phyloP scores from a whole-genome alignment of 2,329 filamentous ascomycete species.

The Botrytis byssoidea region DNA sequence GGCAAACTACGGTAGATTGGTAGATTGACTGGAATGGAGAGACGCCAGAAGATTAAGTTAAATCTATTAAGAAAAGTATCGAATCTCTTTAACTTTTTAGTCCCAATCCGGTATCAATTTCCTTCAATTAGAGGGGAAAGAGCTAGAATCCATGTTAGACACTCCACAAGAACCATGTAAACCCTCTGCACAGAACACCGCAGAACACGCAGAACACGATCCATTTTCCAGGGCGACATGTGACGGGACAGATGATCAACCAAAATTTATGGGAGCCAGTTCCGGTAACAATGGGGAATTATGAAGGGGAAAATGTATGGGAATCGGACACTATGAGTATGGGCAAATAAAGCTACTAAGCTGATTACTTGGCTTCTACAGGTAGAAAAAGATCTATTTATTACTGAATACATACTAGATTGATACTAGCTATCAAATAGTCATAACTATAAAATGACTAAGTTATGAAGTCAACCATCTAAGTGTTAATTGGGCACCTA shows the following conservation, averaged over 20 bases:
- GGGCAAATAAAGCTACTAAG: no score
- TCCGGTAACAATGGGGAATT: background rate
- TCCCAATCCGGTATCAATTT: background rate
- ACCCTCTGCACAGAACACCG: background rate
- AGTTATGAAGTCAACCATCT: background rate
- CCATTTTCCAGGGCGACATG: constrained; percentile 10
- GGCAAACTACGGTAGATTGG: background rate
- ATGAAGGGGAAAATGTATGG: background rate
- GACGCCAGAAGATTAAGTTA: background rate
- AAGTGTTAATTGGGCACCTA: background rate
- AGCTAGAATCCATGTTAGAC: background rate
- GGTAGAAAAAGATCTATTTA: background rate
- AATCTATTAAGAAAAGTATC: background rate
- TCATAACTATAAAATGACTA: background rate
- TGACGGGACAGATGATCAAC: constrained; percentile 10
- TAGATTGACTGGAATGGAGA: background rate
- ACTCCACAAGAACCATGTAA: background rate
- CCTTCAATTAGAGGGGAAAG: background rate
- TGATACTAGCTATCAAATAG: background rate
- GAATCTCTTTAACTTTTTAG: background rate
- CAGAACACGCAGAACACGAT: constrained; percentile 6
- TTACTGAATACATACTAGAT: background rate
- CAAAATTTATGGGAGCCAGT: background rate
- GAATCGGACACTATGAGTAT: background rate
- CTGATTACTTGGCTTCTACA: background rate